phyloP scores from a whole-genome alignment of 1,284 basidiomycete species.

The Cystobasidiaceae sp. region DNA sequence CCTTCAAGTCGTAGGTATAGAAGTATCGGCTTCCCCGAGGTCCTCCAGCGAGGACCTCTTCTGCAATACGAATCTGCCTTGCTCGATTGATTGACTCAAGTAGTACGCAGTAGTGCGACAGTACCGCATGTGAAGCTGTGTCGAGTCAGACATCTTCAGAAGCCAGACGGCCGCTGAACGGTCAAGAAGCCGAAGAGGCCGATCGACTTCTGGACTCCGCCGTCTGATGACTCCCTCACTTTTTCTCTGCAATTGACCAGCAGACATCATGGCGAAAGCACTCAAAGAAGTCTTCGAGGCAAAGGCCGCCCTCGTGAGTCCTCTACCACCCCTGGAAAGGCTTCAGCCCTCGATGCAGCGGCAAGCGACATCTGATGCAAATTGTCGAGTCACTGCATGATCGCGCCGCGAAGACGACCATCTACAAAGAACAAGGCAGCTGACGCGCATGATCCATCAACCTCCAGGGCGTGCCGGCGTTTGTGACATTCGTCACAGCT shows the following conservation, averaged over 20 bases:
- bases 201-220: neutral
- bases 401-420: neutral
- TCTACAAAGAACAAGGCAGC: neutral
- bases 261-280: slow-evolving; percentile 22
- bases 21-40: too few relatives aligned
- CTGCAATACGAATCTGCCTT: too few relatives aligned
- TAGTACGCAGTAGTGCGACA: too few relatives aligned
- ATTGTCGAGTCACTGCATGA: neutral
- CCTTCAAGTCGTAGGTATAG: too few relatives aligned
- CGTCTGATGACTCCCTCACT: neutral
- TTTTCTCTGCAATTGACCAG: neutral
- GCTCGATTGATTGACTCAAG: too few relatives aligned
- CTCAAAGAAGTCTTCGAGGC: slow-evolving; percentile 21
- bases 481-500: slow-evolving; percentile 76
- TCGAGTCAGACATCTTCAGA: too few relatives aligned
- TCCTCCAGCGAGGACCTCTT: too few relatives aligned
- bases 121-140: too few relatives aligned
- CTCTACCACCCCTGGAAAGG: neutral
- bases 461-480: slow-evolving; percentile 37
- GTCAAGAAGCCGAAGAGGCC: neutral
- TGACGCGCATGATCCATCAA: neutral
- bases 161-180: neutral
- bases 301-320: slow-evolving; percentile 28
- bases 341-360: neutral
- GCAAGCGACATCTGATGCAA: neutral